A percentile compares a stretch with the other conserved stretches of the same genome.
Evolutionary conservation across 2,329 filamentous ascomycete genomes (phyloP).

Genomic region (Chaetoscypha palmicola): DNA sequence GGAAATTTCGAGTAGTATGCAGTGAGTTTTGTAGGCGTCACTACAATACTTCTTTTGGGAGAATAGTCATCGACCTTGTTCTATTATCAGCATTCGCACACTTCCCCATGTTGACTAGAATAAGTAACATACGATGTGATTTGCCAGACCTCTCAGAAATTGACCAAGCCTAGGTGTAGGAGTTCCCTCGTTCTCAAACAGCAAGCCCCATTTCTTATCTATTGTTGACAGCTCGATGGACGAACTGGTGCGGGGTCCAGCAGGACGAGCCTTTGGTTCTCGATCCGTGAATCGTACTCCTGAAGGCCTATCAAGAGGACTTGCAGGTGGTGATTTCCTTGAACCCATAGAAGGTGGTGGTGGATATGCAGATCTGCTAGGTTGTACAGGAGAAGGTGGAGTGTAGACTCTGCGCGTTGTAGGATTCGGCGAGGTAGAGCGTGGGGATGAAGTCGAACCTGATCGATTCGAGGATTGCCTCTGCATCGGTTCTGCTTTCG

Average conservation of each 20-base stretch:
- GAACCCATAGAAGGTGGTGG: conserved; percentile 26
- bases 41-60: conserved; percentile 60
- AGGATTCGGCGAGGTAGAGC: conserved; percentile 30
- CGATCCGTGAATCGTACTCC: conserved; percentile 26
- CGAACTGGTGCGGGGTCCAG: conserved; percentile 21
- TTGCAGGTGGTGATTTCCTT: conserved; percentile 27
- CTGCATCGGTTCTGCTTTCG: conserved; percentile 28
- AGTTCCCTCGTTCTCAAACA: conserved; percentile 63
- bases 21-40: conserved; percentile 69
- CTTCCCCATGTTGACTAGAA: neutral
- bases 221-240: conserved; percentile 47
- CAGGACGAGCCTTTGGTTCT: conserved; percentile 14
- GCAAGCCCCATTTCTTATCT: conserved; percentile 67
- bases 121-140: conserved; percentile 61
- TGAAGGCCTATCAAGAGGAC: conserved; percentile 28
- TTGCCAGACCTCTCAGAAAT: conserved; percentile 65
- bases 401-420: conserved; percentile 40
- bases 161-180: conserved; percentile 63
- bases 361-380: conserved; percentile 25
- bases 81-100: neutral
- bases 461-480: conserved; percentile 37
- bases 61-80: conserved; percentile 63
- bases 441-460: conserved; percentile 37
- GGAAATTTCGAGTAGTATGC: conserved; percentile 64
- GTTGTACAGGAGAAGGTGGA: conserved; percentile 44